Base-by-base conservation (phyloP, 805 yeast species). In the Zygoascus tannicola region DNA sequence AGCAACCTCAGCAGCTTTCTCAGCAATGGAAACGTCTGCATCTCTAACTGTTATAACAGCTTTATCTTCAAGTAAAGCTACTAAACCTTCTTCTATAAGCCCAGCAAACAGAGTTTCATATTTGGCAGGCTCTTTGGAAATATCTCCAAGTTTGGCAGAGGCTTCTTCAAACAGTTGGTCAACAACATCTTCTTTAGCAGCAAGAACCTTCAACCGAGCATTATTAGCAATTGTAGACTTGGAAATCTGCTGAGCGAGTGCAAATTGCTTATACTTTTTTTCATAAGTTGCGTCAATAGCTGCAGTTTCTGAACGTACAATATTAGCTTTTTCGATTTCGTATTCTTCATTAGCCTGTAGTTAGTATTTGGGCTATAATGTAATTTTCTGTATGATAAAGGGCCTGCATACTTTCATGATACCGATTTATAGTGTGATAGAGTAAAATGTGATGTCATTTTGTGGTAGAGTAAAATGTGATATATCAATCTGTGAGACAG, bases 171-270 rank as follows among this genome's bases (percentile, higher is more conserved):
- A 84, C 50, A 92, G 78, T 18, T 73, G 78, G 50, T 77, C 78
- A 56, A 92, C 69, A 12, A 85, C 78, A 54, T 80, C 78, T 60
- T 90, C 95, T 61, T 88, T 85, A 44, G 94, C 85, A 15, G 83
- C 74, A 55, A 92, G 77, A 30, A 90, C 80, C 69, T 87, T 83
- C 63, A 92, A 81, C 68, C 98, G 81, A 52, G 94, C 85, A 71
- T 92, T 87, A 74, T 92, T 92, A 52, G 90, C 87, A 60, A 92
- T 83, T 44, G 95, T 90, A 23, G 97, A 88, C 70, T 86, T 87
- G 57, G 88, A 78, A 63, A 92, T 90, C 69, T 92, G 97, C 67
- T 92, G 97, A 36, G 90, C 84, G 64, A 92, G 78, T 26, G 86
- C 70, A 2, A 95, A 88, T 66, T 90, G 92, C 73, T 92, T 90